phyloP scores from a whole-genome alignment of 1,284 basidiomycete genomes.

The Leucoagaricus sp. region DNA sequence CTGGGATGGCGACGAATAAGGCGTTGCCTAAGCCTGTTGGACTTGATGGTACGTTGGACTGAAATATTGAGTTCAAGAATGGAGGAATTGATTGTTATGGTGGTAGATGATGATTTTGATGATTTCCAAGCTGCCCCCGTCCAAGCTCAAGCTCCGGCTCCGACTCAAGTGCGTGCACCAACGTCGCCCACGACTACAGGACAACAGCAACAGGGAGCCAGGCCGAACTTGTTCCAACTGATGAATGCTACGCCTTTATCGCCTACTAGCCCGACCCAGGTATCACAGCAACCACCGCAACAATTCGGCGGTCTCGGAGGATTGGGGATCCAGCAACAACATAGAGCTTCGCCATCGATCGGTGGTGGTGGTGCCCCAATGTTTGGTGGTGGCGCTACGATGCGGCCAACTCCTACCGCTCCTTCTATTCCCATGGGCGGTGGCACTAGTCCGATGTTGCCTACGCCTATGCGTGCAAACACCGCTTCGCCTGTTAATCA shows the following conservation, averaged over 20 bases:
- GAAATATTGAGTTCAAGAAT: neutral
- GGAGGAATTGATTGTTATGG: neutral
- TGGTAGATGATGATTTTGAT: conserved; percentile 83
- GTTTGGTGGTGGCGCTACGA: conserved; percentile 14
- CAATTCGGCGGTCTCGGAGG: conserved; percentile 6
- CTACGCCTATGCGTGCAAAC: conserved; percentile 26
- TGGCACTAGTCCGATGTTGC: conserved; percentile 1
- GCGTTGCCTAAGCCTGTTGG: conserved; percentile 49
- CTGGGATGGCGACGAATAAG: conserved; percentile 50
- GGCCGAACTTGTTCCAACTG: conserved; percentile 56
- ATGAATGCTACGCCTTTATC: conserved; percentile 32
- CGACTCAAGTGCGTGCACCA: conserved; percentile 27
- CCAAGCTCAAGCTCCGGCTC: conserved; percentile 20
- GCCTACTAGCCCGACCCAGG: conserved; percentile 28
- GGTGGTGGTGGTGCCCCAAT: conserved; percentile 30
- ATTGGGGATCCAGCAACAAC: conserved; percentile 28
- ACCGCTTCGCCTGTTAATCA: conserved; percentile 18
- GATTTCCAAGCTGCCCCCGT: conserved; percentile 87
- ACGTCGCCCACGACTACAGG: too few species aligned
- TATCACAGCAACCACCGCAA: conserved; percentile 22
- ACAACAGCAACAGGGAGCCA: conserved; percentile 30
- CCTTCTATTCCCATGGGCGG: conserved; percentile 17
- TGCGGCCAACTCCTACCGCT: conserved; percentile 22
- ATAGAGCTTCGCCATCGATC: conserved; percentile 36
- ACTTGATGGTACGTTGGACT: conserved; percentile 45